These are phyloP conservation scores for Exserohilum rostratum DNA, from an alignment of 2,329 filamentous ascomycete species.

Conservation along the genomic window DNA sequence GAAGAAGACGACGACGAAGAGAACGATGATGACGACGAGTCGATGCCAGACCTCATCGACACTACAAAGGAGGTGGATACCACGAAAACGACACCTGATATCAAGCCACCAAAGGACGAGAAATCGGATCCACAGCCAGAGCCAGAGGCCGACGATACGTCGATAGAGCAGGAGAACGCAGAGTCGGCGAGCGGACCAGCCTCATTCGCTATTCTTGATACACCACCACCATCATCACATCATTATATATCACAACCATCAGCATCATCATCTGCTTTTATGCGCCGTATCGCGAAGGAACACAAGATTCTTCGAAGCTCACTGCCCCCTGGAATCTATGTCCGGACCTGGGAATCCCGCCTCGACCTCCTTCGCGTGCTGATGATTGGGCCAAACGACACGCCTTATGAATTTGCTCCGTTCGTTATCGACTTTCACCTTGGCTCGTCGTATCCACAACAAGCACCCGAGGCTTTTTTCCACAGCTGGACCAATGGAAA, in stretches of 20 bases:
- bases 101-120: conserved; percentile 34
- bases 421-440: conserved; percentile 67
- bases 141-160: conserved; percentile 2
- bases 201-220: conserved; percentile 47
- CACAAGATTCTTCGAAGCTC: conserved; percentile 62
- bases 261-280: conserved; percentile 51
- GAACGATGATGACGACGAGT: conserved; percentile 39
- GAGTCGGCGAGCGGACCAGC: conserved; percentile 17
- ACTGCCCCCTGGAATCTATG: conserved; percentile 62
- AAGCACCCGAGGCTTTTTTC: conserved; percentile 62
- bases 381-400: conserved; percentile 64
- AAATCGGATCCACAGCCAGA: conserved; percentile 15
- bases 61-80: conserved; percentile 31
- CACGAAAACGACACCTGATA: conserved; percentile 46
- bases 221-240: conserved; percentile 41
- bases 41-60: conserved; percentile 39
- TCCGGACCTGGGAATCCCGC: conserved; percentile 64
- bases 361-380: conserved; percentile 65
- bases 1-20: conserved; percentile 42
- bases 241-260: conserved; percentile 47
- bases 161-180: conserved; percentile 13
- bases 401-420: conserved; percentile 66
- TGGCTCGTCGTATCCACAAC: conserved; percentile 55
- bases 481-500: conserved; percentile 63
- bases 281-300: conserved; percentile 63